Conservation (phyloP, 2,329 filamentous ascomycete genomes). For the Talaromyces sp. region DNA sequence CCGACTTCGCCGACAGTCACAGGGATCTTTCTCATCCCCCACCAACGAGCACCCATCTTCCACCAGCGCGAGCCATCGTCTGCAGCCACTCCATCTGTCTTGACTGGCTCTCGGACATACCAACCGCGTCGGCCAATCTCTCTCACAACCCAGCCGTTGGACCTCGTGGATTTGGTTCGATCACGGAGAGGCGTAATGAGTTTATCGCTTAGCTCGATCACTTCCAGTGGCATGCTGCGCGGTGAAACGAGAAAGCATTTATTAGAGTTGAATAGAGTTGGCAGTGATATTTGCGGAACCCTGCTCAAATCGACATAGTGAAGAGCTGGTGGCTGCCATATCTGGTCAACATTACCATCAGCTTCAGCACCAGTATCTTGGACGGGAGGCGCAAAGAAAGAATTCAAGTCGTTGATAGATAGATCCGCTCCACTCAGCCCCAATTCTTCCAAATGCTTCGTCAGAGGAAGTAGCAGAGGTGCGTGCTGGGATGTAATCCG, state of each 20-base stretch:
- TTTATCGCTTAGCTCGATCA: constrained; percentile 68
- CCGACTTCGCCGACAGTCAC: constrained; percentile 52
- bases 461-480: constrained; percentile 56
- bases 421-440: constrained; percentile 63
- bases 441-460: constrained; percentile 70
- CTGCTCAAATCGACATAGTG: constrained; percentile 74
- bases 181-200: constrained; percentile 61
- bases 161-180: constrained; percentile 48
- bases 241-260: constrained; percentile 52
- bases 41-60: constrained; percentile 81
- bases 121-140: constrained; percentile 64
- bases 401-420: constrained; percentile 59
- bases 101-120: constrained; percentile 50
- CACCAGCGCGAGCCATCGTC: constrained; percentile 60
- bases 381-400: constrained; percentile 45
- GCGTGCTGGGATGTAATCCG: constrained; percentile 62
- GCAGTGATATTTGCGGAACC: constrained; percentile 52
- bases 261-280: constrained; percentile 52
- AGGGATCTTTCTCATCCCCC: constrained; percentile 71
- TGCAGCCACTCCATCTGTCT: constrained; percentile 20
- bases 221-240: constrained; percentile 63
- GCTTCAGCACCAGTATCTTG: constrained; percentile 14
- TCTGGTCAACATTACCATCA: constrained; percentile 27
- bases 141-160: constrained; percentile 63
- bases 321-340: constrained; percentile 55